Conservation (phyloP, 106 monocot genomes). For the Xerophyta viscosa region DNA sequence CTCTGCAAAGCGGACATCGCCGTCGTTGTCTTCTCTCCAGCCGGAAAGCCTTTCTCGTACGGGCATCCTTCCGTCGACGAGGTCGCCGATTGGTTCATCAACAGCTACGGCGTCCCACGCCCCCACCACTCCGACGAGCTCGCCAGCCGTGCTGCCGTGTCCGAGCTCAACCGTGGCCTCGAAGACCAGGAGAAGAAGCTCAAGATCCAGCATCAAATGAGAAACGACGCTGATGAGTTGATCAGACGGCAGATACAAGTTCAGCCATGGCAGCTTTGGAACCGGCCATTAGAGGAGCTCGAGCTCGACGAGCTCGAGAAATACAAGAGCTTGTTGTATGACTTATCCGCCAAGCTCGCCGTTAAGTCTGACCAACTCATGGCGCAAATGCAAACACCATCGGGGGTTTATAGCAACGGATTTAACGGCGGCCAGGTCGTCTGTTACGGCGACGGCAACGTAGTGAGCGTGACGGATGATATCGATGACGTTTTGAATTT, state of each 20-base stretch:
- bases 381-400: no score
- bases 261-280: not conserved
- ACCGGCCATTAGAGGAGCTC: not conserved
- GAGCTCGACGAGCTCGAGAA: not conserved
- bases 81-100: slow-evolving; percentile 9
- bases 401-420: no score
- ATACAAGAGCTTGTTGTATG: not conserved
- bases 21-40: slow-evolving; percentile 12
- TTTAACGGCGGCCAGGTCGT: no score
- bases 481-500: no score
- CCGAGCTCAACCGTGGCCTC: not conserved
- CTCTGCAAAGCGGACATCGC: slow-evolving; percentile 14
- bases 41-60: slow-evolving; percentile 9
- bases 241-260: not conserved
- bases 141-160: not conserved
- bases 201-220: not conserved
- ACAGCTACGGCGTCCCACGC: not conserved
- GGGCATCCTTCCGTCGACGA: slow-evolving; percentile 3
- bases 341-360: not conserved
- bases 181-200: not conserved
- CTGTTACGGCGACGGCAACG: no score
- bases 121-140: not conserved
- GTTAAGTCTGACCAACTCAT: not conserved
- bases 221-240: not conserved
- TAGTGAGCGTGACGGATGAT: no score